These are phyloP conservation scores for Wickerhamomyces queroliae DNA, from an alignment of 805 yeast genomes.

Conservation along the genomic window DNA sequence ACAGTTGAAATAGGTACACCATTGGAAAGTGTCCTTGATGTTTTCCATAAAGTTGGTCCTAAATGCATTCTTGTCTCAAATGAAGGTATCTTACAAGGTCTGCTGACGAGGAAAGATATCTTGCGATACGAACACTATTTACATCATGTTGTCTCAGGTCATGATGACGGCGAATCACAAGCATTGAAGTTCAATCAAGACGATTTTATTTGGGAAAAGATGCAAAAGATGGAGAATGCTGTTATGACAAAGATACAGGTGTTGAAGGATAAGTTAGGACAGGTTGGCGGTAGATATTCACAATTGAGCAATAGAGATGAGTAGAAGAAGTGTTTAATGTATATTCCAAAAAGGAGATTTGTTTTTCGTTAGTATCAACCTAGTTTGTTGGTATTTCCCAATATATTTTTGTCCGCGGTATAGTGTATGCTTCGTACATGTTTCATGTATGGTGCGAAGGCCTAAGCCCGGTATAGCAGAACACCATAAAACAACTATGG, in stretches of 20 bases:
- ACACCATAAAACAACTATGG: background rate
- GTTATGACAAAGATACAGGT: background rate
- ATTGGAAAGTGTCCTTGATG: constrained; percentile 54
- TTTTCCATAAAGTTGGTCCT: constrained; percentile 80
- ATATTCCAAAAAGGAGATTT: too few relatives aligned
- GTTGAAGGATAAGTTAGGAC: background rate
- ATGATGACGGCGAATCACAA: background rate
- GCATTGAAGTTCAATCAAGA: background rate
- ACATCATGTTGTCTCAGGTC: constrained; percentile 4
- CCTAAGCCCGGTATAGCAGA: background rate
- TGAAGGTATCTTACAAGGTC: constrained; percentile 58
- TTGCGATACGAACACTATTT: constrained; percentile 48
- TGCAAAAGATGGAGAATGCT: background rate
- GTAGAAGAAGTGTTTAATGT: too few relatives aligned
- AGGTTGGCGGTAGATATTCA: background rate
- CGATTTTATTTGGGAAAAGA: background rate
- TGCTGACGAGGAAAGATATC: constrained; percentile 83
- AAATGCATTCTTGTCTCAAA: constrained; percentile 62
- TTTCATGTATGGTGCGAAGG: background rate
- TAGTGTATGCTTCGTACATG: background rate
- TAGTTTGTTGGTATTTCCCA: too few relatives aligned
- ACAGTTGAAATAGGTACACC: constrained; percentile 48
- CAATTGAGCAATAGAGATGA: background rate
- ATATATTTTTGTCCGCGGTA: too few relatives aligned
- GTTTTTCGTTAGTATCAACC: too few relatives aligned